phyloP scores from a whole-genome alignment of 345 rosid species.

The Eucalyptus guilfoylei region DNA sequence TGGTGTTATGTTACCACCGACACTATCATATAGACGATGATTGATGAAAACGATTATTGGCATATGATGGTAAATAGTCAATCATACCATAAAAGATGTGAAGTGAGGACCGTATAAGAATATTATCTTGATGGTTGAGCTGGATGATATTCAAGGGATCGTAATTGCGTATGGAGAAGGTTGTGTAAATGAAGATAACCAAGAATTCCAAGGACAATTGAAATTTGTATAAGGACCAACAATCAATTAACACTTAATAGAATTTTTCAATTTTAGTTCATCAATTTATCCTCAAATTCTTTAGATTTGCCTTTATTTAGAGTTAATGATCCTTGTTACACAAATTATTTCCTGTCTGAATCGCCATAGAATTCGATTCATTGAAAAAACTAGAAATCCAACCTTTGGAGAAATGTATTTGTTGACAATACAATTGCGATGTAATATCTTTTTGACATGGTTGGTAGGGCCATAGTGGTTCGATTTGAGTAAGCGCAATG shows the following conservation, averaged over 20 bases:
- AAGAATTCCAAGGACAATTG: not conserved
- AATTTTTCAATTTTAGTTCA: too few relatives aligned
- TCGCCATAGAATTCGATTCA: not conserved
- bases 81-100: not conserved
- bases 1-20: not conserved
- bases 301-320: not conserved
- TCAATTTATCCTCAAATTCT: fast-evolving
- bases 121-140: not conserved
- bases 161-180: not conserved
- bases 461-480: not conserved
- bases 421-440: not conserved
- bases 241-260: too few relatives aligned
- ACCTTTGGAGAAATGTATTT: not conserved
- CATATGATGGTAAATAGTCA: not conserved
- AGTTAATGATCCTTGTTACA: too few relatives aligned
- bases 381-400: not conserved
- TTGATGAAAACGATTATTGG: not conserved
- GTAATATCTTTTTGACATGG: not conserved
- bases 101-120: fast-evolving
- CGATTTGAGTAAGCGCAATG: fast-evolving
- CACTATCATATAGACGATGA: fast-evolving
- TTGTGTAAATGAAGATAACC: fast-evolving
- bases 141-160: not conserved
- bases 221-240: not conserved
- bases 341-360: fast-evolving